Evolutionary conservation across 2,329 filamentous ascomycete species (phyloP), one percentile per base, ranked within the genome.

Genomic region (Penicillium sp.): DNA sequence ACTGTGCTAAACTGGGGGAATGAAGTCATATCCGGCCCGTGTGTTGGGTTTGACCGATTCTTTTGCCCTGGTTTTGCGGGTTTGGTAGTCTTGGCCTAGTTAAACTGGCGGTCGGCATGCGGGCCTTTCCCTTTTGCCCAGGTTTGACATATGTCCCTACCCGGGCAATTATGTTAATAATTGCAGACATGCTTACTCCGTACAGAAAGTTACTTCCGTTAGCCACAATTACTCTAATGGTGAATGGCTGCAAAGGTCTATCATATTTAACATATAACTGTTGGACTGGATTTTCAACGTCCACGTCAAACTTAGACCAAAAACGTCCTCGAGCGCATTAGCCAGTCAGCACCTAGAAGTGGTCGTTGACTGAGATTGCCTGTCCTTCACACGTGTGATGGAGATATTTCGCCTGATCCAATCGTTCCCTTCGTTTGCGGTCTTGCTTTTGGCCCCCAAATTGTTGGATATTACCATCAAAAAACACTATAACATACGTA

Each of bases 361-460:
- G 34, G 5, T n/a, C 15, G 3, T 32, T 29, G 26, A 17, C 22
- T 17, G 6, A 29, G 8, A 6, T 10, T 22, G 8, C 21, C 37
- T 12, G 4, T 15, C 9, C 4, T 34, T 38, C 48, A 31, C 32
- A 42, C 43, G 32, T 42, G 48, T 33, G 32, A 37, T 46, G 3
- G 19, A 8, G 15, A 5, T 7, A 29, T n/a, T 5, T 24, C 5
- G 24, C 6, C 21, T 1, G 10, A 19, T 26, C 38, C 43, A 38
- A 47, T 50, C 17, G 34, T 15, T 26, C 21, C 17, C 24, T 33
- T 17, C 4, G 21, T 24, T 43, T 15, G n/a, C 21, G n/a, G 2
- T 35, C 38, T n/a, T 21, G 13, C 19, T 46, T 51, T 39, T 43
- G 50, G 51, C 41, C 46, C 52, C 52, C 42, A 39, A 31, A 22